Evolutionary conservation across 2,329 filamentous ascomycete species (phyloP).

Genomic region (Corynespora cassiicola): DNA sequence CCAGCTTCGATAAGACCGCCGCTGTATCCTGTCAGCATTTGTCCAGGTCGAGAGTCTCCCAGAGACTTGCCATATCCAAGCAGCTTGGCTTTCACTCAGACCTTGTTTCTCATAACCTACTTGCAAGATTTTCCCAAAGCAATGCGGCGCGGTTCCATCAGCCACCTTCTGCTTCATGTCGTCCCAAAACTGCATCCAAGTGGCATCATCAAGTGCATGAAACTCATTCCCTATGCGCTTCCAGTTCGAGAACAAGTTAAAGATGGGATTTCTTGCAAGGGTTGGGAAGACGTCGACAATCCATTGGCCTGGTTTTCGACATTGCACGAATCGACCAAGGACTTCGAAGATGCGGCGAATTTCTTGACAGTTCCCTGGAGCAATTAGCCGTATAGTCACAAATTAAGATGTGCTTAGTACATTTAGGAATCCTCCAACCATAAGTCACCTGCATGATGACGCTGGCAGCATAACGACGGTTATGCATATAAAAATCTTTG

Average conservation of each 20-base stretch:
- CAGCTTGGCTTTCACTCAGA: constrained; percentile 9
- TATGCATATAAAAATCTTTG: constrained; percentile 15
- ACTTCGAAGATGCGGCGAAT: constrained; percentile 13
- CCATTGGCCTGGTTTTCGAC: constrained; percentile 13
- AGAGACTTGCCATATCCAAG: constrained; percentile 12
- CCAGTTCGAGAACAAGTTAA: constrained; percentile 9
- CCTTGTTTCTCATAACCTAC: constrained; percentile 10
- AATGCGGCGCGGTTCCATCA: constrained; percentile 8
- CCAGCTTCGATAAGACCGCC: constrained; percentile 15
- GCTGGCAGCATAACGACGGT: constrained; percentile 10
- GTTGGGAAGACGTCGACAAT: constrained; percentile 14
- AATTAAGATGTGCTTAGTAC: too few species aligned
- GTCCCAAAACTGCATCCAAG: constrained; percentile 11
- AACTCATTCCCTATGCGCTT: constrained; percentile 5
- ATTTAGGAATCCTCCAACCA: constrained; percentile 15
- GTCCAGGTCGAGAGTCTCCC: background rate
- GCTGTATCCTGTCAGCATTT: background rate
- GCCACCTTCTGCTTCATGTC: constrained; percentile 10
- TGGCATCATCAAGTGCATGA: constrained; percentile 7
- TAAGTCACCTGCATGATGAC: constrained; percentile 17
- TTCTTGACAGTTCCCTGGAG: constrained; percentile 11
- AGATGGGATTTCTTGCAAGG: constrained; percentile 6
- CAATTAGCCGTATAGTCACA: constrained; percentile 8
- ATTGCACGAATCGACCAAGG: constrained; percentile 12
- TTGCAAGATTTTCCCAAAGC: constrained; percentile 15